Base-by-base conservation (phyloP, 2,329 filamentous ascomycete species). In the Pseudogymnoascus sp. region DNA sequence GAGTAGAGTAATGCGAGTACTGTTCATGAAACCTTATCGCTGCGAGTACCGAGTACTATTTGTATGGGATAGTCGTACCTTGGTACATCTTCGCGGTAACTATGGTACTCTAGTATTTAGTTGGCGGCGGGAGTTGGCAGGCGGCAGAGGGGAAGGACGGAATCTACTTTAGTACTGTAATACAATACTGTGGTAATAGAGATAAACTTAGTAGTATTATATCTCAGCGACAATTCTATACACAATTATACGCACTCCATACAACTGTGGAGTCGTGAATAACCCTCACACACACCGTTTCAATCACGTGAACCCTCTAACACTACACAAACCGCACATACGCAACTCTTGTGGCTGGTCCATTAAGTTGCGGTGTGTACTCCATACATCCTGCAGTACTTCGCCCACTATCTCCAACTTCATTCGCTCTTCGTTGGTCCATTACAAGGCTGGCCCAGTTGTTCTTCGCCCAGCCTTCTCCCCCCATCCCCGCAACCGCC, bases 371-470 rank as follows among this genome's bases (percentile, higher is more conserved):
- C 46, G 46, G 46, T 53, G 46, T 31, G 46, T 53, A 53, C 46
- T 53, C 46, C 46, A 53, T 53, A 53, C 23, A 53, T 53, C 46
- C 23, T 28, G 14, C 46, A 31, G 46, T 53, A 53, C 46, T 21
- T 53, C 23, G 9, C 21, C 43, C 23, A 53, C 46, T 49, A 49
- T 14, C 28, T 28, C 9, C 14, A 3, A 18, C 40, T 21, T 43
- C 18, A 7, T 43, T 8, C 23, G 14, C 46, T 28, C 46, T 16
- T 16, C 46, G 46, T 53, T 53, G 46, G 23, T 53, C 46, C 46
- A 31, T 49, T 16, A 6, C 23, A 43, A 5, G 46, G 7, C 46
- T 31, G 46, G 46, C 46, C 46, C 46, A 53, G 23, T 53, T 31
- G 46, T 53, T 53, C 46, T 8, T n/a, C 14, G 46, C 23, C 46